These are phyloP conservation scores for Zygosaccharomyces rouxii DNA, from an alignment of 805 yeast genomes.

Conservation along the genomic window DNA sequence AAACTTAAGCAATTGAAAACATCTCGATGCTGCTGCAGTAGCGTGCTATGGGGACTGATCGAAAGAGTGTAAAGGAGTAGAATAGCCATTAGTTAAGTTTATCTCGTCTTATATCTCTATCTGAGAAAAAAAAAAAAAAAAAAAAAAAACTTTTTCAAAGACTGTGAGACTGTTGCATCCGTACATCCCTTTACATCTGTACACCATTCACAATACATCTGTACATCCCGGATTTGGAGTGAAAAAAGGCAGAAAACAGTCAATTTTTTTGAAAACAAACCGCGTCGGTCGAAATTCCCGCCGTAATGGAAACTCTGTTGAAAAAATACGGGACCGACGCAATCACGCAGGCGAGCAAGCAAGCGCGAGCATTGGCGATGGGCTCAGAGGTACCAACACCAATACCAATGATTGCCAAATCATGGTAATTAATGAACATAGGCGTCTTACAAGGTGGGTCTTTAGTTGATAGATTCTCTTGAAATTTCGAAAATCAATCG, in stretches of 20 bases:
- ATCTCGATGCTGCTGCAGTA: neutral
- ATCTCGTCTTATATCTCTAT: neutral
- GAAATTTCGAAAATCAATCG: neutral
- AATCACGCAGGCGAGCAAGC: neutral
- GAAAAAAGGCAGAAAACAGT: no score
- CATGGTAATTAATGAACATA: neutral
- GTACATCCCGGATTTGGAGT: neutral
- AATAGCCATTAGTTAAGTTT: neutral
- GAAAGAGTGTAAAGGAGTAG: no score
- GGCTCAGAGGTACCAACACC: constrained; percentile 1
- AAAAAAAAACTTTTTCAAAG: neutral
- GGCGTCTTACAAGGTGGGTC: neutral
- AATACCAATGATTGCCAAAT: neutral
- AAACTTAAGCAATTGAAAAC: neutral
- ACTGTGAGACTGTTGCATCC: neutral
- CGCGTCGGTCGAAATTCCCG: neutral
- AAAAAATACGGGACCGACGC: constrained; percentile 3
- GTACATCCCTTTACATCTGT: neutral
- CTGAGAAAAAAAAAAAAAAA: neutral
- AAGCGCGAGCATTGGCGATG: constrained; percentile 1
- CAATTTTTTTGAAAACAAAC: neutral
- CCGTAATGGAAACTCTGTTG: neutral
- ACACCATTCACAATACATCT: neutral
- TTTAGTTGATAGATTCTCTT: neutral
- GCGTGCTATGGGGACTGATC: no score